Base-by-base conservation (phyloP, 2,329 filamentous ascomycete genomes). In the Rhinocladiella similis region DNA sequence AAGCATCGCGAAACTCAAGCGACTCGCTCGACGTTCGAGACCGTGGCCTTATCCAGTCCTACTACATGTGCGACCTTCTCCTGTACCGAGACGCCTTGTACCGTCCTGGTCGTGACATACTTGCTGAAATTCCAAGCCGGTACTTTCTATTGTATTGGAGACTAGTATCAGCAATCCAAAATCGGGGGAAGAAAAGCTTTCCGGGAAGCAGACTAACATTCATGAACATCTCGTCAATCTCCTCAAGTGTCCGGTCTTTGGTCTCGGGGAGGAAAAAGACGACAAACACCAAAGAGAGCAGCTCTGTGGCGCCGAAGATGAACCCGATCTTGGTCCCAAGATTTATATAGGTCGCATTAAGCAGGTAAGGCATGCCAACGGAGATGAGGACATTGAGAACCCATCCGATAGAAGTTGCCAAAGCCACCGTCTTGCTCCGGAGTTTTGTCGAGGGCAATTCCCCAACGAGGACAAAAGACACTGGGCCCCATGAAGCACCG, bases 191-290 rank as follows among this genome's bases (percentile, higher is more conserved):
- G n/a, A n/a, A n/a, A n/a, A n/a, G n/a, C n/a, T n/a, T n/a, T n/a
- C n/a, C n/a, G n/a, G n/a, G n/a, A n/a, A n/a, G 35, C 41, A 33
- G 50, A 41, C 54, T 53, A 18, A 57, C 54, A 36, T 57, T 57
- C 35, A 89, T 77, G 63, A 91, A 91, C 85, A 89, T 89, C 45
- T 84, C 86, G 65, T 92, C 89, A 54, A 92, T 88, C 69, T 92
- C 88, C 73, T 92, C 89, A 1, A 93, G 78, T 0, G 83, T 85
- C 6, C 88, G 81, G 50, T 86, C 88, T 13, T 60, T 49, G 1
- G 63, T 65, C 48, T 67, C 36, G 18, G 65, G 65, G 14, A 67
- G 50, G 14, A 59, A 60, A 38, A 66, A 64, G 39, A 60, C 64
- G 16, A 56, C 48, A 57, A 59, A 66, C 4, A 60, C 47, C 1